Percentiles rank a stretch among this genome's conserved stretches.
These are phyloP conservation scores for Magnaporthiopsis poae DNA, from an alignment of 2,329 filamentous ascomycete species.

Conservation along the genomic window DNA sequence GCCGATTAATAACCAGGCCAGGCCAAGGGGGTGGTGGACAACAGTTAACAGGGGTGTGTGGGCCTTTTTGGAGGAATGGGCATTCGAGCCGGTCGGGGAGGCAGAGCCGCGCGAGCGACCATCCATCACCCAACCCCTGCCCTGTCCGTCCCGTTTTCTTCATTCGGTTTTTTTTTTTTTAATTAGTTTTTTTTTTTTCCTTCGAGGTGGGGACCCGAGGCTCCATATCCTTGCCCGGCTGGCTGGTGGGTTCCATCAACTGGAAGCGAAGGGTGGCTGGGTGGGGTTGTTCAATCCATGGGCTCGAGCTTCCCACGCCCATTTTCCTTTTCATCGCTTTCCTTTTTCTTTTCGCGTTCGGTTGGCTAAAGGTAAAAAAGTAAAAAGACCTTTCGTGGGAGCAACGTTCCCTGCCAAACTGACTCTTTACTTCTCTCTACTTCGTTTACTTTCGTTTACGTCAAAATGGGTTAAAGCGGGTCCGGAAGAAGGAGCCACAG, in stretches of 20 bases:
- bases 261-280: neutral
- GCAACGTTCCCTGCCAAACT: neutral
- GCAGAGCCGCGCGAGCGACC: neutral
- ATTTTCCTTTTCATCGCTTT: neutral
- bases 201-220: too few species aligned
- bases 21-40: too few species aligned
- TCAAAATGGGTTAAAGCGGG: neutral
- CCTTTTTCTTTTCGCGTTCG: neutral
- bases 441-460: neutral
- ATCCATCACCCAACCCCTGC: neutral
- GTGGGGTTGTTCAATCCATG: neutral
- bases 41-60: neutral
- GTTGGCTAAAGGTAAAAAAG: neutral
- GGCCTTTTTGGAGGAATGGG: neutral
- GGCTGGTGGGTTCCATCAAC: neutral
- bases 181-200: neutral
- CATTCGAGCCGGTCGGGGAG: neutral
- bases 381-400: neutral
- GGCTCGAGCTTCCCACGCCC: neutral
- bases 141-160: neutral
- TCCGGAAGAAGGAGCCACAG: neutral
- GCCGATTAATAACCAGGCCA: too few species aligned
- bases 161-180: neutral
- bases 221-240: neutral
- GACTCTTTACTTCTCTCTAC: neutral